These are phyloP conservation scores for Actinomucor elegans DNA, from an alignment of 371 early-diverging fungal genomes.

Conservation along the genomic window DNA sequence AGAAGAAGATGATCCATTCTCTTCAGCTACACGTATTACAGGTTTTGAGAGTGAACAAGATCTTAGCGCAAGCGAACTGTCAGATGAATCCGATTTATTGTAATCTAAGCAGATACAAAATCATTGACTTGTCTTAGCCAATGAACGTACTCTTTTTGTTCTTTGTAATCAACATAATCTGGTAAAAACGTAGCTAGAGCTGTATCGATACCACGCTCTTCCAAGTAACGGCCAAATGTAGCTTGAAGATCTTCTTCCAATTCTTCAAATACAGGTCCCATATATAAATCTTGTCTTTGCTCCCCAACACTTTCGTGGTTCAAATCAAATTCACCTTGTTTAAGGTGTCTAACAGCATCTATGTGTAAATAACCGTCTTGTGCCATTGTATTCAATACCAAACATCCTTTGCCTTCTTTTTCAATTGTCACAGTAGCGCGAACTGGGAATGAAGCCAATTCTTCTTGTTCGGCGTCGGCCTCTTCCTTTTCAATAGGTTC, in stretches of 20 bases:
- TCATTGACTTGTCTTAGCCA: constrained; percentile 84
- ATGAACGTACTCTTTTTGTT: constrained; percentile 87
- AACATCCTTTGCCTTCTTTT: constrained; percentile 62
- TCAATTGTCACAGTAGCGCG: constrained; percentile 67
- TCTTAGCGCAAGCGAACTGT: neutral
- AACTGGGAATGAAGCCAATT: constrained; percentile 38
- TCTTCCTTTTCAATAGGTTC: neutral
- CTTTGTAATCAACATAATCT: constrained; percentile 90
- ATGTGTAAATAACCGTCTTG: constrained; percentile 81
- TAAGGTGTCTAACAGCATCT: constrained; percentile 65
- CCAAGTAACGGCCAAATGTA: constrained; percentile 79
- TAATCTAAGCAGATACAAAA: constrained; percentile 70
- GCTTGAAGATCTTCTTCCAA: constrained; percentile 64
- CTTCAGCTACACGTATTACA: too few relatives aligned
- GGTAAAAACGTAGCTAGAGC: constrained; percentile 84
- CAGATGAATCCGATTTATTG: constrained; percentile 5
- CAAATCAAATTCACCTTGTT: constrained; percentile 55
- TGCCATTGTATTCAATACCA: constrained; percentile 66
- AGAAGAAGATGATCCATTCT: too few relatives aligned
- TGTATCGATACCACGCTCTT: constrained; percentile 85
- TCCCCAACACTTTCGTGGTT: constrained; percentile 72
- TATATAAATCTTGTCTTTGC: constrained; percentile 28
- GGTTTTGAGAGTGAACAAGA: too few relatives aligned
- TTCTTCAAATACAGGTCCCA: constrained; percentile 25
- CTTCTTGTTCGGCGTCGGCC: neutral